Evolutionary conservation across 192 early-diverging fungal species (phyloP), one percentile per base, ranked within the genome.

Genomic region (Pilaira anomala): DNA sequence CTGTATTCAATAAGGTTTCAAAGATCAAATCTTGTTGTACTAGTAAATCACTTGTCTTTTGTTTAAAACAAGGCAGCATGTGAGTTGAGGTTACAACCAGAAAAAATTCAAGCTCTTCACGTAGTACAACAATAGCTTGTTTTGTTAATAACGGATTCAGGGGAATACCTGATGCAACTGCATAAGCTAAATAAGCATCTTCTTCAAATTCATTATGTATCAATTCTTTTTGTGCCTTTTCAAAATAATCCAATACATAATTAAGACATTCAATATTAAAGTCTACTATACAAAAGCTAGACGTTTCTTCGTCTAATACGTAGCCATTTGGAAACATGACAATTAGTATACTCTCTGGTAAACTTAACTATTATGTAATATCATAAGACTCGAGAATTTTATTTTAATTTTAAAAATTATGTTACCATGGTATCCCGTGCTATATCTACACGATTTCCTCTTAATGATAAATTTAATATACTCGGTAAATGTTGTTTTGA

Each of bases 71-170:
- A 36, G 33, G 11, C 62, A 76, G 73, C 28, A 63, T 65, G 45
- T 51, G 21, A 13, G 44, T 19, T 19, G 18, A 33, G 59, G 56
- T 33, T 4, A 56, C 63, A 1, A 75, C 28, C 19, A 84, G 81
- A 79, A 88, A 92, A 62, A 87, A 92, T 64, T 92, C 90, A 48
- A 92, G 74, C 61, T 90, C 88, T 67, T 92, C 90, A 39, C 90
- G 79, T 44, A 92, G 66, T 21, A 89, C 88, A 65, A 92, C 87
- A 50, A 92, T 82, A 14, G 84, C 83, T 42, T 82, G 84, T 39
- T 87, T 86, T 59, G 74, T 75, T 28, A 78, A 44, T 6, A 82
- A 59, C 7, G 80, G 78, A 46, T 19, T 46, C 13, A 19, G 44
- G 3, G 65, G 41, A 5, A 39, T 48, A 19, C 44, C 44, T 19